These are phyloP conservation scores for Geotrichum bryndzae DNA, from an alignment of 1,139 yeast species.

Conservation along the genomic window DNA sequence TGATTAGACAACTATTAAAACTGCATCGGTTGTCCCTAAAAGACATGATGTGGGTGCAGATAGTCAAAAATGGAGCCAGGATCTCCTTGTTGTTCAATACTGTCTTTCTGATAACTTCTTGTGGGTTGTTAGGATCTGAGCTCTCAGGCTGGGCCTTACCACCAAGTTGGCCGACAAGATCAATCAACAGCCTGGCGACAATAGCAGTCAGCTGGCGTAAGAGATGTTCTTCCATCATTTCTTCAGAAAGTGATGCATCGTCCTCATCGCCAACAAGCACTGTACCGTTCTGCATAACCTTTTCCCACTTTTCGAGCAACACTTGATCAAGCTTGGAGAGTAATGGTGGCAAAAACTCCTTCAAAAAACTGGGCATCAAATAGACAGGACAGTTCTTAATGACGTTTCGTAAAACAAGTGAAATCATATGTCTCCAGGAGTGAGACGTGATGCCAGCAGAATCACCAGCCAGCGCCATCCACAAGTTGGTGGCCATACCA, in stretches of 20 bases:
- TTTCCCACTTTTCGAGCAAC: constrained; percentile 67
- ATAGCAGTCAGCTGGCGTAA: constrained; percentile 89
- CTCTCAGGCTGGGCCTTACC: constrained; percentile 18
- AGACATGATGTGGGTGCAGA: constrained; percentile 69
- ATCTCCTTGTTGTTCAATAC: constrained; percentile 61
- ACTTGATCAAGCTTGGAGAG: constrained; percentile 67
- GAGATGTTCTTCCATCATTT: constrained; percentile 96
- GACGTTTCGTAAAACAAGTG: constrained; percentile 78
- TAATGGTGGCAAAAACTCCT: constrained; percentile 69
- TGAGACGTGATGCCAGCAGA: constrained; percentile 84
- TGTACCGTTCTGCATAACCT: constrained; percentile 62
- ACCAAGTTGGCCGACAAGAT: constrained; percentile 66
- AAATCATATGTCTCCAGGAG: constrained; percentile 95
- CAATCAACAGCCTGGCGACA: constrained; percentile 83
- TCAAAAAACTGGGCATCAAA: constrained; percentile 63
- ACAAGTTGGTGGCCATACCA: constrained; percentile 63
- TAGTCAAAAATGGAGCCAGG: constrained; percentile 70
- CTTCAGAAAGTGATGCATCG: constrained; percentile 86
- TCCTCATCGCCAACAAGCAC: constrained; percentile 55
- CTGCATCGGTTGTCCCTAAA: constrained; percentile 90
- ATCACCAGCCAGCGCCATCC: constrained; percentile 84
- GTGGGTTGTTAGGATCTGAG: constrained; percentile 20
- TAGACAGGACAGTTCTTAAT: constrained; percentile 81
- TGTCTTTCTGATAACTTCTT: constrained; percentile 50
- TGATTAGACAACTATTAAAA: constrained; percentile 76